A percentile compares a stretch with the other conserved stretches of the same genome.
phyloP scores from a whole-genome alignment of 2,329 filamentous ascomycete species.

The Akanthomyces dipterigenus region DNA sequence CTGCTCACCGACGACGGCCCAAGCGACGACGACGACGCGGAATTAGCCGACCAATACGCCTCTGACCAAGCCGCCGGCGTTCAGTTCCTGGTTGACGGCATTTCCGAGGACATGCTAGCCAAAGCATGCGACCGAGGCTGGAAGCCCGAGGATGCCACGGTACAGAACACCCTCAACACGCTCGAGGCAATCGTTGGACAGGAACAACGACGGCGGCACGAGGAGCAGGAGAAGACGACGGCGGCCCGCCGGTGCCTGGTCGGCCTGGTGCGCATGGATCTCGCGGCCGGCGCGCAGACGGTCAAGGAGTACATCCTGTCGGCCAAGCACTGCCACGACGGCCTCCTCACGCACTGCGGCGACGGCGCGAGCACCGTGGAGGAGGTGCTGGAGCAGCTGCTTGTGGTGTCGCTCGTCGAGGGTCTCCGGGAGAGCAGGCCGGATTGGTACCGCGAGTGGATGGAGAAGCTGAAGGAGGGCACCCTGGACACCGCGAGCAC shows the following conservation, averaged over 20 bases:
- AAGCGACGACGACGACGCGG: not conserved
- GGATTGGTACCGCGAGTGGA: slow-evolving; percentile 1
- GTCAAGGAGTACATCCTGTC: not conserved
- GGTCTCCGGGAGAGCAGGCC: not conserved
- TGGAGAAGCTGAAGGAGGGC: not conserved
- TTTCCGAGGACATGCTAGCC: not conserved
- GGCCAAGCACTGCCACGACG: slow-evolving; percentile 1
- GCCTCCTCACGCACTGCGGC: not conserved
- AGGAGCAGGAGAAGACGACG: not conserved
- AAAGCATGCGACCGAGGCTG: not conserved
- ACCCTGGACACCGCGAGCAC: not conserved
- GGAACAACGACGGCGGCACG: not conserved
- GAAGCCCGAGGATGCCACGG: not conserved
- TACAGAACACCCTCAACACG: not conserved
- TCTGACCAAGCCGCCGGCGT: not conserved
- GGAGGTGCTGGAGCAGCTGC: slow-evolving; percentile 6
- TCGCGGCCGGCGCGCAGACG: not conserved
- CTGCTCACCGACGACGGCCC: not conserved
- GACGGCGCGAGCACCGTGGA: not conserved
- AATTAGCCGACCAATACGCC: not conserved
- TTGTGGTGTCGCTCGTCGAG: not conserved
- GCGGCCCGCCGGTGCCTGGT: not conserved
- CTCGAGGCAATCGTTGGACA: not conserved
- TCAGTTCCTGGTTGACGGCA: not conserved
- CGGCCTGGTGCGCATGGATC: not conserved